Conservation (phyloP, 2,329 filamentous ascomycete genomes). For the Dactylellina parvicollis region DNA sequence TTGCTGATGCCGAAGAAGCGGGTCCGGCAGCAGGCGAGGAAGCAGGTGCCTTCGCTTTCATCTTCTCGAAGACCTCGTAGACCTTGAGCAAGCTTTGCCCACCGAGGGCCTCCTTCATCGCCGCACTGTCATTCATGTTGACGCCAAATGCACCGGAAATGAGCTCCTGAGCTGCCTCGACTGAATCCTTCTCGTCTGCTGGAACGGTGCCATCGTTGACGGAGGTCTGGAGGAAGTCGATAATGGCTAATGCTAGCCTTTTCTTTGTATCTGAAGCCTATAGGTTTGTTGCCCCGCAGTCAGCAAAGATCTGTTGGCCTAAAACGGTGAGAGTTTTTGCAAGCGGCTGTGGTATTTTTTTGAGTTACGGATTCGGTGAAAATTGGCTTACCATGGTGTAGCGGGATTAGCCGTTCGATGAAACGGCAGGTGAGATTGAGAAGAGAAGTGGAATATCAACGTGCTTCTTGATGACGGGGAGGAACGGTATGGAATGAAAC, state of each 20-base stretch:
- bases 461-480: constrained; percentile 3
- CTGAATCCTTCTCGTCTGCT: constrained; percentile 87
- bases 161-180: constrained; percentile 93
- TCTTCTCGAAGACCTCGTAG: constrained; percentile 95
- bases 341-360: too few relatives aligned
- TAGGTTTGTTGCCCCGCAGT: constrained; percentile 32
- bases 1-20: constrained; percentile 60
- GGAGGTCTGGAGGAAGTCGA: constrained; percentile 89
- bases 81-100: constrained; percentile 88
- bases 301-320: constrained; percentile 19
- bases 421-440: background rate
- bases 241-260: constrained; percentile 94
- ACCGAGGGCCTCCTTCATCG: constrained; percentile 80
- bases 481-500: constrained; percentile 10
- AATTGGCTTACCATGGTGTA: constrained; percentile 43
- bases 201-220: constrained; percentile 87
- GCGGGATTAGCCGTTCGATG: constrained; percentile 15
- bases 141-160: constrained; percentile 96
- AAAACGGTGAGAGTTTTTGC: constrained; percentile 45
- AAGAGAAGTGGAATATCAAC: constrained; percentile 7
- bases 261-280: constrained; percentile 70
- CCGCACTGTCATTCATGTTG: constrained; percentile 78
- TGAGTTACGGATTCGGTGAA: background rate
- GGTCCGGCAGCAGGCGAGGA: constrained; percentile 61
- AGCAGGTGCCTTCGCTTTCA: constrained; percentile 73